phyloP scores from a whole-genome alignment of 257 asterid species.

The Rhazya stricta region DNA sequence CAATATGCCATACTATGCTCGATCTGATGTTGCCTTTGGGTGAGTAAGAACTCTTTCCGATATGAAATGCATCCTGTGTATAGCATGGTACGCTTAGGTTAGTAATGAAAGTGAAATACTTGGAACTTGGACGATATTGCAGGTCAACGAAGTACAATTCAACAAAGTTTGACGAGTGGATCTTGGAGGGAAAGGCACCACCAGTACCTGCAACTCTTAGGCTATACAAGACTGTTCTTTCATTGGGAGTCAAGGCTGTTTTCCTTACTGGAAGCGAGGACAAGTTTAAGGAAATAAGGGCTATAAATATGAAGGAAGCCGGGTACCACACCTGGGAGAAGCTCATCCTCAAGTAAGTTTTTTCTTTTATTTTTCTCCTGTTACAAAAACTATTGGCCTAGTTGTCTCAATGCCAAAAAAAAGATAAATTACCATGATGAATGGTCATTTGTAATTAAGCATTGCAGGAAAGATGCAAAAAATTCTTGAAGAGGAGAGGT shows the following conservation, averaged over 20 bases:
- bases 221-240: constrained; percentile 25
- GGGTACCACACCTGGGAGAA: constrained; percentile 45
- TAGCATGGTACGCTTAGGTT: too few species aligned
- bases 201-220: constrained; percentile 31
- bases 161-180: constrained; percentile 39
- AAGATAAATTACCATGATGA: too few species aligned
- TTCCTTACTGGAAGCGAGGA: constrained; percentile 37
- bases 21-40: constrained; percentile 45
- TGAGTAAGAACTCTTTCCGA: constrained; percentile 43
- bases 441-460: too few species aligned
- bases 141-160: constrained; percentile 26
- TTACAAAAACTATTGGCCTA: too few species aligned
- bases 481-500: too few species aligned
- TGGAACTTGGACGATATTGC: neutral
- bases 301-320: constrained; percentile 27
- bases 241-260: constrained; percentile 32
- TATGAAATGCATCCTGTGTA: constrained; percentile 22
- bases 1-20: constrained; percentile 35
- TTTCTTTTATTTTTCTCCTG: too few species aligned
- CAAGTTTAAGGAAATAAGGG: constrained; percentile 16
- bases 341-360: constrained; percentile 41
- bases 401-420: too few species aligned
- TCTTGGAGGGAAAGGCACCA: constrained; percentile 39
- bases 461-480: too few species aligned
- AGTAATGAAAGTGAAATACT: too few species aligned